phyloP scores from a whole-genome alignment of 805 yeast genomes.

The Alloascoidea africana region DNA sequence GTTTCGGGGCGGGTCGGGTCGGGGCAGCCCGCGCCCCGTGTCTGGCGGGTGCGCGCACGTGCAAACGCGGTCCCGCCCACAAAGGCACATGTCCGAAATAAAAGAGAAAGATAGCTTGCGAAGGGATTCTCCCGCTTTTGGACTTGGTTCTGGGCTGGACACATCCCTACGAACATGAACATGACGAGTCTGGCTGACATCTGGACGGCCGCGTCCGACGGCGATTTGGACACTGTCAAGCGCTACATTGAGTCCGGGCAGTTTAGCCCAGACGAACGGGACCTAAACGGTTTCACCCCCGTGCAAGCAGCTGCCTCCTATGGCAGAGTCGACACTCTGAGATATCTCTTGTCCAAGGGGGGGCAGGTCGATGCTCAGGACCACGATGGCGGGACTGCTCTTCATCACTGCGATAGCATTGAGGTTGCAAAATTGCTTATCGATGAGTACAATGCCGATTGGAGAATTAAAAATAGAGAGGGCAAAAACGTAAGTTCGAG shows the following conservation, averaged over 20 bases:
- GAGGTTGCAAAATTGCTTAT: conserved; percentile 40
- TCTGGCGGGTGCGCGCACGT: no score
- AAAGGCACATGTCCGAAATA: no score
- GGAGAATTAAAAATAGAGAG: conserved; percentile 38
- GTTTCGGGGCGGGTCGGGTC: no score
- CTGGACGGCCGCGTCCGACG: conserved; percentile 82
- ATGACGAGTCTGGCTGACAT: no score
- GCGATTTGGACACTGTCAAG: conserved; percentile 36
- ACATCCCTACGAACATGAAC: no score
- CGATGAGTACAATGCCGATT: conserved; percentile 43
- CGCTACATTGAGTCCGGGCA: conserved; percentile 28
- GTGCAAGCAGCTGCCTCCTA: conserved; percentile 78
- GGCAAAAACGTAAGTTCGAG: conserved; percentile 42
- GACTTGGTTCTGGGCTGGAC: no score
- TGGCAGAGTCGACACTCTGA: conserved; percentile 44
- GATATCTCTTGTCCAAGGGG: conserved; percentile 28
- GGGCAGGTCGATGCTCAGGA: conserved; percentile 64
- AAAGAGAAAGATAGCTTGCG: no score
- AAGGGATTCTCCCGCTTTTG: no score
- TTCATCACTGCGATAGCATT: conserved; percentile 61
- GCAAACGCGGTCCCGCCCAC: no score
- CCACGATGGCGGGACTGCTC: conserved; percentile 68
- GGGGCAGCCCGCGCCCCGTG: no score
- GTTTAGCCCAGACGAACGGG: conserved; percentile 45
- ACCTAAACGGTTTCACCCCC: conserved; percentile 76